Base-by-base conservation (phyloP, 2,329 filamentous ascomycete genomes). In the Xylaria sp. region DNA sequence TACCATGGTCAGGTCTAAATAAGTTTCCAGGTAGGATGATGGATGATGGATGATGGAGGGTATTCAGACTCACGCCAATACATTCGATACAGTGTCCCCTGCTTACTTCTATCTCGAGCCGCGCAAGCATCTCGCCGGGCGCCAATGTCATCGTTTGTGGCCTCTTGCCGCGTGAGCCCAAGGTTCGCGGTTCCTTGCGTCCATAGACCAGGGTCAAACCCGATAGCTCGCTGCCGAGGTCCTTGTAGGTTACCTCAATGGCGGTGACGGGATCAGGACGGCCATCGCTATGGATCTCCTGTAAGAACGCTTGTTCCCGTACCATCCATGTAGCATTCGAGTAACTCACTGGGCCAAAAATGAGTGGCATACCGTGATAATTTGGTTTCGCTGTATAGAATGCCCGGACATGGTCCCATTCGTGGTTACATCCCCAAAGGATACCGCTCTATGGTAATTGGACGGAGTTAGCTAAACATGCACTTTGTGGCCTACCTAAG, bases 351-450 rank as follows among this genome's bases (percentile, higher is more conserved):
- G 46, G 45, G 9, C 39, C 40, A 19, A 44, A 29, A 19, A 60
- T 26, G 7, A 57, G 41, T 16, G 13, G 39, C 16, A 22, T 26
- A 9, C 18, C 21, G 11, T 7, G 40, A 16, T 6, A 44, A 24
- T 26, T 37, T 3, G 13, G 24, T 17, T 50, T 55, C 7, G 52
- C 48, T 6, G 52, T 24, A 21, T 44, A 54, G 2, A 56, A 46
- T 2, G 54, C 47, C n/a, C 59, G 42, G 34, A 62, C 61, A 37
- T 62, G 61, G 41, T 63, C 61, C 56, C 52, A 60, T 51, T 60
- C 38, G 26, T 59, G 41, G 37, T 60, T 61, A 42, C 24, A 62
- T 1, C 50, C 59, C 63, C 63, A 65, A 7, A 59, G 13, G 34
- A 65, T 57, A 4, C 48, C 56, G 20, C 38, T 47, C 59, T 63